Percentiles rank a stretch among this genome's conserved stretches.
These are phyloP conservation scores for Verticillium isaacii DNA, from an alignment of 2,329 filamentous ascomycete species.

Conservation along the genomic window DNA sequence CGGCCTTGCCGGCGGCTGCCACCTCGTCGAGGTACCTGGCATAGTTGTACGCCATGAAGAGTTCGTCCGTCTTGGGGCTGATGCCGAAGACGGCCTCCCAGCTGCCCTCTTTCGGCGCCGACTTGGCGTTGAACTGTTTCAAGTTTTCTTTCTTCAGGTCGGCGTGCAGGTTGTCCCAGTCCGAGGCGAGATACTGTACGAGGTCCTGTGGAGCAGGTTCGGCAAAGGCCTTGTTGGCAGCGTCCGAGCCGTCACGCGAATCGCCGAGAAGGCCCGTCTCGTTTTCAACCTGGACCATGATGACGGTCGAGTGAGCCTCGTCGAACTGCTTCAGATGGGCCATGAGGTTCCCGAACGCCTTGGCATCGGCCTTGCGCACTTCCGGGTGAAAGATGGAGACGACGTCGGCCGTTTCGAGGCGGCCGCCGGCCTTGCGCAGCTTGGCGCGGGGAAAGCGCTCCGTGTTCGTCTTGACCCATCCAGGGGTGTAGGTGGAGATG, in stretches of 20 bases:
- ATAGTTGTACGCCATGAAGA: conserved; percentile 24
- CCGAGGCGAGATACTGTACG: conserved; percentile 1
- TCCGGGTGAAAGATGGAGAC: conserved; percentile 19
- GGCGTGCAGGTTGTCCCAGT: conserved; percentile 1
- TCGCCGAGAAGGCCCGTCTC: conserved; percentile 43
- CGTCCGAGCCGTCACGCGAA: conserved; percentile 34
- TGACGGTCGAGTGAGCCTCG: conserved; percentile 34
- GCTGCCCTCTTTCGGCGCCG: background rate
- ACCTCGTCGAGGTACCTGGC: conserved; percentile 18
- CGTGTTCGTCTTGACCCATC: conserved; percentile 19
- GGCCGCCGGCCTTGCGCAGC: conserved; percentile 20
- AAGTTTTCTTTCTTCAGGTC: background rate
- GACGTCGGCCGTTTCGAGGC: conserved; percentile 18
- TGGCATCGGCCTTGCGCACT: conserved; percentile 15
- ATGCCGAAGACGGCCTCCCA: conserved; percentile 24
- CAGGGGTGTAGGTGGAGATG: conserved; percentile 19
- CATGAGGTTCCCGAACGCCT: conserved; percentile 24
- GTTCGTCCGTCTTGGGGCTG: conserved; percentile 16
- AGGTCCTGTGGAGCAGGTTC: conserved; percentile 19
- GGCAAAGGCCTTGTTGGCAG: conserved; percentile 30
- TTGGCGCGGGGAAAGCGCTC: conserved; percentile 20
- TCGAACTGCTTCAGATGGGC: conserved; percentile 32
- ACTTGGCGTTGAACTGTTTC: background rate
- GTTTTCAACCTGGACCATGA: conserved; percentile 51
- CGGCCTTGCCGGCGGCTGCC: conserved; percentile 17